Evolutionary conservation across 495 filamentous ascomycete species (phyloP).

Genomic region (Penicillium arizonense): DNA sequence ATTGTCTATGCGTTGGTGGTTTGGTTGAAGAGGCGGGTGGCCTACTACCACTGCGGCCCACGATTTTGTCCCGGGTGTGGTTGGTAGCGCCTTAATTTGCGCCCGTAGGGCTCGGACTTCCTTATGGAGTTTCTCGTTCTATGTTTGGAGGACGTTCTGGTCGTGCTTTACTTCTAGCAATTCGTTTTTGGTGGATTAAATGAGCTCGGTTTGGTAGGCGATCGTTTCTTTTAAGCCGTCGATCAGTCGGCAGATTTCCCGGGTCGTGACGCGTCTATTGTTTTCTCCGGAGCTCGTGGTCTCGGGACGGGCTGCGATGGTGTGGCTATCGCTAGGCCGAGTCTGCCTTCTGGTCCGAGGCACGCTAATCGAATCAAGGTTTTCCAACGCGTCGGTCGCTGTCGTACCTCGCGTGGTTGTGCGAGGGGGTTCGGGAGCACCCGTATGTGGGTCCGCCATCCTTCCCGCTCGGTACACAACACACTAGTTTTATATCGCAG

Average conservation of each 20-base stretch:
- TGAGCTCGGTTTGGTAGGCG: neutral
- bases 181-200: neutral
- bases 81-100: neutral
- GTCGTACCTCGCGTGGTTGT: neutral
- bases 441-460: neutral
- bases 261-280: neutral
- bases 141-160: neutral
- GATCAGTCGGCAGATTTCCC: neutral
- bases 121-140: conserved; percentile 3
- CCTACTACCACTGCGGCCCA: neutral
- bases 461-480: neutral
- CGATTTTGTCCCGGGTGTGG: neutral
- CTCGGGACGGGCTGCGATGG: too few species aligned
- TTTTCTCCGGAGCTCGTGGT: neutral
- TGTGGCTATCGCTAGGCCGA: neutral
- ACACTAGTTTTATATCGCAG: neutral
- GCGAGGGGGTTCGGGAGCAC: neutral
- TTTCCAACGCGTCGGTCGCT: neutral
- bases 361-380: neutral
- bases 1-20: conserved; percentile 7
- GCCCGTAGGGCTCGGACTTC: neutral
- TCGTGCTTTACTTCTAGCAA: conserved; percentile 1
- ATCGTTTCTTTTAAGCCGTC: neutral
- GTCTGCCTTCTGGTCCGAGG: neutral
- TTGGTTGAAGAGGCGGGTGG: neutral